These are phyloP conservation scores for Phaffia australis DNA, from an alignment of 768 basidiomycete species.

Conservation along the genomic window DNA sequence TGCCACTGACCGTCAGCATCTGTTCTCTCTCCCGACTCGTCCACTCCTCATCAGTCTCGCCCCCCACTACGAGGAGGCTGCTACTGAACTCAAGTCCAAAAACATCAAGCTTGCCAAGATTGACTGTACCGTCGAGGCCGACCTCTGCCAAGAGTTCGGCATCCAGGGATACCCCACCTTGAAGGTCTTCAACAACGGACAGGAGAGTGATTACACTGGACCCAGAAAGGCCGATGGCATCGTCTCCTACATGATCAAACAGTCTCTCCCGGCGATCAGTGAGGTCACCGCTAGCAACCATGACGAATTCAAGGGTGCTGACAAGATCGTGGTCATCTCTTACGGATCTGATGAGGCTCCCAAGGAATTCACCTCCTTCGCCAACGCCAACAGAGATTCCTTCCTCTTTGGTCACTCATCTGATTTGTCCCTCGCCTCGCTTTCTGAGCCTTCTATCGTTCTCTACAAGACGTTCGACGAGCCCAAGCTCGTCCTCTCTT, in stretches of 20 bases:
- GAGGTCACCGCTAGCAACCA: conserved; percentile 64
- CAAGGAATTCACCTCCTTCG: conserved; percentile 65
- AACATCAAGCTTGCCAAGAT: conserved; percentile 77
- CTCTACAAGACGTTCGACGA: conserved; percentile 91
- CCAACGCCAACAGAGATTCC: conserved; percentile 79
- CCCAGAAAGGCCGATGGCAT: conserved; percentile 93
- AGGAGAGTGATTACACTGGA: conserved; percentile 66
- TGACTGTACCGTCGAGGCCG: conserved; percentile 62
- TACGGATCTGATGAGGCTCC: conserved; percentile 66
- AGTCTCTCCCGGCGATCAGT: conserved; percentile 86
- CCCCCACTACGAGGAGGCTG: conserved; percentile 62
- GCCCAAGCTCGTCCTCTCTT: conserved; percentile 44
- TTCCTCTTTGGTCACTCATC: conserved; percentile 82
- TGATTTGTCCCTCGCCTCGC: conserved; percentile 57
- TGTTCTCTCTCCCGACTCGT: neutral
- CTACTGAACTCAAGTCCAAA: conserved; percentile 80
- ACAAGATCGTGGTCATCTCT: conserved; percentile 81
- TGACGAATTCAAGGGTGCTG: conserved; percentile 72
- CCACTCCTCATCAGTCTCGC: conserved; percentile 49
- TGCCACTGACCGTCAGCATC: conserved; percentile 2
- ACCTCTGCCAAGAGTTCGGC: conserved; percentile 77
- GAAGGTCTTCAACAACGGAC: conserved; percentile 83
- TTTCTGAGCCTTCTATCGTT: conserved; percentile 71
- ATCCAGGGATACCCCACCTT: conserved; percentile 88
- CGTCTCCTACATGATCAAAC: conserved; percentile 90